Conservation (phyloP, 306 rosid species). For the Medicago ruthenica region DNA sequence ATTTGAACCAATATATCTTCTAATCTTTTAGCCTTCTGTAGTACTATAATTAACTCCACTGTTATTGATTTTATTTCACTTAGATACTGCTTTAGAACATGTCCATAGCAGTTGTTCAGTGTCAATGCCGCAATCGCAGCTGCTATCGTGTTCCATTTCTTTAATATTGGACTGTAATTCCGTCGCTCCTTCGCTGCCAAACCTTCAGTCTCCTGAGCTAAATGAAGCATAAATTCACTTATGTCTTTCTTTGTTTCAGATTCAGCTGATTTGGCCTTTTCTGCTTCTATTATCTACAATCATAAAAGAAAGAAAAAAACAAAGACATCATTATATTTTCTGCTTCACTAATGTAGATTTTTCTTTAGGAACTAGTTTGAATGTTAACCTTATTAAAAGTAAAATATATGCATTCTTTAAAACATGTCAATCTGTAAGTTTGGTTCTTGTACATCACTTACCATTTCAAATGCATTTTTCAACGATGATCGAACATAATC, state of each 20-base stretch:
- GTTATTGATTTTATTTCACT: constrained; percentile 54
- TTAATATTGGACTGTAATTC: constrained; percentile 68
- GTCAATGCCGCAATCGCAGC: constrained; percentile 79
- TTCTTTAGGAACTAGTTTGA: too few relatives aligned
- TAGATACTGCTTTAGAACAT: constrained; percentile 65
- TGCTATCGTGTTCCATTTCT: constrained; percentile 78
- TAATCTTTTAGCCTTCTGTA: constrained; percentile 68
- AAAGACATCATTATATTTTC: background rate
- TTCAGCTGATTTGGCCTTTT: constrained; percentile 40
- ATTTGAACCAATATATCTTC: constrained; percentile 80
- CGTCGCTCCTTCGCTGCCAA: constrained; percentile 76
- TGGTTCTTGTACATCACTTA: constrained; percentile 22
- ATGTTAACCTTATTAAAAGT: too few relatives aligned
- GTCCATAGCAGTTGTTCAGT: constrained; percentile 73
- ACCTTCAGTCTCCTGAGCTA: constrained; percentile 77
- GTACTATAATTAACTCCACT: constrained; percentile 56
- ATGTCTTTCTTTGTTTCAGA: constrained; percentile 48
- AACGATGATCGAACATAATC: constrained; percentile 70
- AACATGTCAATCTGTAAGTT: background rate
- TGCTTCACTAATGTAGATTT: too few relatives aligned
- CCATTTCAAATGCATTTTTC: constrained; percentile 68
- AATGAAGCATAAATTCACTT: constrained; percentile 52
- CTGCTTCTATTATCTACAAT: constrained; percentile 57
- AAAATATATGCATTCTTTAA: background rate
- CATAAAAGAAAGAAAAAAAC: constrained; percentile 1